Evolutionary conservation across 345 rosid species (phyloP).

Genomic region (Durio zibethinus): DNA sequence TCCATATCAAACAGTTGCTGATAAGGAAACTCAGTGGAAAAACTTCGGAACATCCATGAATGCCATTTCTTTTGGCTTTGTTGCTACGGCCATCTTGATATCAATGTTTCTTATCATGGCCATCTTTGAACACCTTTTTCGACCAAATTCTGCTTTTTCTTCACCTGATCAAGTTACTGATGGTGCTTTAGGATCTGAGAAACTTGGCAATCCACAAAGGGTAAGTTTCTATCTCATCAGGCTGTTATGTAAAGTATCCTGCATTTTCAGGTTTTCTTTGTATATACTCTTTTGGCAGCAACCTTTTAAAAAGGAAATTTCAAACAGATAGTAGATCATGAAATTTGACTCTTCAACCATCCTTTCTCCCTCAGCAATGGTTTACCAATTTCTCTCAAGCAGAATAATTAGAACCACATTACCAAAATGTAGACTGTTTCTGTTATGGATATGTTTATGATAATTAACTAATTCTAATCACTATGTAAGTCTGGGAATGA

Average conservation of each 20-base stretch:
- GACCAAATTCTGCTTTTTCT: constrained; percentile 61
- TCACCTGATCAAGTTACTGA: constrained; percentile 34
- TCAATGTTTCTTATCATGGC: constrained; percentile 97
- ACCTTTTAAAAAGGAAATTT: background rate
- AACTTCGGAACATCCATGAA: constrained; percentile 69
- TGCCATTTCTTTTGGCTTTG: constrained; percentile 83
- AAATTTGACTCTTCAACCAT: background rate
- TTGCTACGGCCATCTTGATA: constrained; percentile 87
- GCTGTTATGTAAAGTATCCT: background rate
- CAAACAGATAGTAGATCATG: background rate
- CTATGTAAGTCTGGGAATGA: background rate
- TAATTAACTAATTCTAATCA: background rate
- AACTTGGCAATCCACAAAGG: constrained; percentile 37
- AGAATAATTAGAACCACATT: no score
- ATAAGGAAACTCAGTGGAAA: constrained; percentile 54
- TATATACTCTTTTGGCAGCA: background rate
- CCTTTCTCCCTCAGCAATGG: background rate
- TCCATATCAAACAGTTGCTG: constrained; percentile 30
- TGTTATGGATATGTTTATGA: no score
- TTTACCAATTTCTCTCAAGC: no score
- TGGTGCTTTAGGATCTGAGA: constrained; percentile 30
- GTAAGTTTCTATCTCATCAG: constrained; percentile 36
- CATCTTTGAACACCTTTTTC: constrained; percentile 80
- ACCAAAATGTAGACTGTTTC: no score
- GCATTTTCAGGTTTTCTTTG: background rate